Evolutionary conservation across 2,329 filamentous ascomycete species (phyloP).

Genomic region (Fonsecaea nubica): DNA sequence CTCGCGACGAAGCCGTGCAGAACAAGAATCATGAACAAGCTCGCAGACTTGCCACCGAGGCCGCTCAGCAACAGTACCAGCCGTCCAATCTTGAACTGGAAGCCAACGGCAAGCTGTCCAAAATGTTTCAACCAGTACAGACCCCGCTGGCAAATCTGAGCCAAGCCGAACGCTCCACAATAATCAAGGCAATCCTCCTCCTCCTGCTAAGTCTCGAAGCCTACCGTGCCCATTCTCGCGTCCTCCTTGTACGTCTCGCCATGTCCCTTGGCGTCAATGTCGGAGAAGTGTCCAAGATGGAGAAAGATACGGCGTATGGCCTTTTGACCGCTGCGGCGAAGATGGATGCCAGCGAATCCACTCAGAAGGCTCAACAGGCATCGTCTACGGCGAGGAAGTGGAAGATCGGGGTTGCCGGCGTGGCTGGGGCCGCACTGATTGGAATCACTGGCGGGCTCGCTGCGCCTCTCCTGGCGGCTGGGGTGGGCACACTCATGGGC

Average conservation of each 20-base stretch:
- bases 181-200: conserved; percentile 71
- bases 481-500: conserved; percentile 73
- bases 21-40: conserved; percentile 47
- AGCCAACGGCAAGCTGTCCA: conserved; percentile 15
- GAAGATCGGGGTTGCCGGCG: conserved; percentile 79
- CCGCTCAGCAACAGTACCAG: conserved; percentile 11
- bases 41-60: conserved; percentile 32
- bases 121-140: conserved; percentile 62
- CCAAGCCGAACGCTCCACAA: conserved; percentile 66
- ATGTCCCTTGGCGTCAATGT: conserved; percentile 69
- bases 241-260: conserved; percentile 69
- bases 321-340: conserved; percentile 70
- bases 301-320: conserved; percentile 72
- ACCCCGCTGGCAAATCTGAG: conserved; percentile 64
- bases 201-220: conserved; percentile 73
- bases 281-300: conserved; percentile 67
- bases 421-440: conserved; percentile 79
- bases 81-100: conserved; percentile 11
- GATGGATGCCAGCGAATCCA: conserved; percentile 43
- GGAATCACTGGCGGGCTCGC: conserved; percentile 77
- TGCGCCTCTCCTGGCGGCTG: conserved; percentile 72
- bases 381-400: conserved; percentile 65
- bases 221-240: conserved; percentile 72
- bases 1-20: conserved; percentile 33
- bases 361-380: conserved; percentile 72